These are phyloP conservation scores for Lepidopterella palustris DNA, from an alignment of 495 filamentous ascomycete genomes.

Conservation along the genomic window DNA sequence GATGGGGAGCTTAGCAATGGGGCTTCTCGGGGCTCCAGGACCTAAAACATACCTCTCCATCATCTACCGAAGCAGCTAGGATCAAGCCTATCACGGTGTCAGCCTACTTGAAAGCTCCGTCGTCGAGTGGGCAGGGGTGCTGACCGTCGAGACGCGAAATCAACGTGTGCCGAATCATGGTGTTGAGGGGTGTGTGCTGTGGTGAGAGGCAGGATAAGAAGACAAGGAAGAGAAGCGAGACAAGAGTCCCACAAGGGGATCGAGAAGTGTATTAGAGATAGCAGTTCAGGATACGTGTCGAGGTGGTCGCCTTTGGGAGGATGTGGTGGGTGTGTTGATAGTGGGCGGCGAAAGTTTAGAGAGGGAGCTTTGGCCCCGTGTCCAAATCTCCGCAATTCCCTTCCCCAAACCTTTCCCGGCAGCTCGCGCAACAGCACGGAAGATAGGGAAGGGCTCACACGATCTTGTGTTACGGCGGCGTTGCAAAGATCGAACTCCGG, in stretches of 20 bases:
- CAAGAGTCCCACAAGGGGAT: background rate
- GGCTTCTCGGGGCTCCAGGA: background rate
- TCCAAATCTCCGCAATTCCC: too few relatives aligned
- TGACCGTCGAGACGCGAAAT: slow-evolving; percentile 89
- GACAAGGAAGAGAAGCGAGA: background rate
- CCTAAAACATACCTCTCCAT: slow-evolving; percentile 56
- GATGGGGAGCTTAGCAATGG: slow-evolving; percentile 7
- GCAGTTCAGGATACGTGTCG: slow-evolving; percentile 5
- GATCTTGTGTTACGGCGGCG: too few relatives aligned
- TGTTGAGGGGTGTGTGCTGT: slow-evolving; percentile 20
- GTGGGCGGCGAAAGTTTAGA: background rate
- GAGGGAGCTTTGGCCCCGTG: background rate
- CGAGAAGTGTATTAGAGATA: background rate
- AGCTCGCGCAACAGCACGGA: too few relatives aligned
- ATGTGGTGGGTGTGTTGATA: background rate
- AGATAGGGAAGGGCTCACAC: too few relatives aligned
- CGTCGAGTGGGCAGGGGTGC: slow-evolving; percentile 28
- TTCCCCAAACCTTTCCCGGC: too few relatives aligned
- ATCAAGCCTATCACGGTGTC: slow-evolving; percentile 60
- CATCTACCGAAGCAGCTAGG: slow-evolving; percentile 91
- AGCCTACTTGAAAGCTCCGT: slow-evolving; percentile 5
- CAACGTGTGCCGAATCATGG: slow-evolving; percentile 92
- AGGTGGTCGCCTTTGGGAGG: background rate
- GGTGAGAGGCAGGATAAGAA: too few relatives aligned
- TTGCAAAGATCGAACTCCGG: too few relatives aligned